Percentiles rank a stretch among this genome's conserved stretches.
phyloP scores from a whole-genome alignment of 495 filamentous ascomycete genomes.

The Neurospora tetrasperma region DNA sequence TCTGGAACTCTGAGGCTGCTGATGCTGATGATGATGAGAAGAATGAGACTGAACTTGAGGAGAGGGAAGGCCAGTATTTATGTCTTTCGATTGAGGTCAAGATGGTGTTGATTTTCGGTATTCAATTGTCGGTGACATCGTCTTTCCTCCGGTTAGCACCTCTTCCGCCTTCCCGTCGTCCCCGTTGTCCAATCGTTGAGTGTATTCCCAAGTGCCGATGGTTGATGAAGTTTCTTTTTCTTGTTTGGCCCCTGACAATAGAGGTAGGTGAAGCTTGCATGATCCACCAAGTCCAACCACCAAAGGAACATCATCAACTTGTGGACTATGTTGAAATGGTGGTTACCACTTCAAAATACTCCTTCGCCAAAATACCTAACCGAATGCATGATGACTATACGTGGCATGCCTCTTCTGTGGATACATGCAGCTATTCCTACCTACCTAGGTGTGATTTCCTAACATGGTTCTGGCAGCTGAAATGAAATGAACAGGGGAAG shows the following conservation, averaged over 20 bases:
- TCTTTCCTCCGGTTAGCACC: neutral
- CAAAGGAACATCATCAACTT: neutral
- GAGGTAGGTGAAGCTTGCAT: neutral
- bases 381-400: neutral
- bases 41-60: neutral
- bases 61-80: neutral
- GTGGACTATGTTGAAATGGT: neutral
- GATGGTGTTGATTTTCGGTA: neutral
- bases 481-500: neutral
- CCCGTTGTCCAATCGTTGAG: neutral
- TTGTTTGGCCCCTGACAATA: neutral
- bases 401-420: neutral
- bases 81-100: neutral
- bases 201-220: neutral
- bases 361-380: neutral
- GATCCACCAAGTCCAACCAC: neutral
- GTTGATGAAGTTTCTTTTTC: neutral
- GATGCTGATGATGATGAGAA: neutral
- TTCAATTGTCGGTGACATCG: neutral
- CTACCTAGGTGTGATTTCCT: too few relatives aligned
- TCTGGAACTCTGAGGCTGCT: neutral
- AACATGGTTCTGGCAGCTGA: neutral
- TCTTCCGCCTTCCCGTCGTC: neutral
- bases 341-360: neutral
- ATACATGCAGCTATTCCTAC: neutral